Base-by-base conservation (phyloP, 306 rosid species). In the Castanea crenata region DNA sequence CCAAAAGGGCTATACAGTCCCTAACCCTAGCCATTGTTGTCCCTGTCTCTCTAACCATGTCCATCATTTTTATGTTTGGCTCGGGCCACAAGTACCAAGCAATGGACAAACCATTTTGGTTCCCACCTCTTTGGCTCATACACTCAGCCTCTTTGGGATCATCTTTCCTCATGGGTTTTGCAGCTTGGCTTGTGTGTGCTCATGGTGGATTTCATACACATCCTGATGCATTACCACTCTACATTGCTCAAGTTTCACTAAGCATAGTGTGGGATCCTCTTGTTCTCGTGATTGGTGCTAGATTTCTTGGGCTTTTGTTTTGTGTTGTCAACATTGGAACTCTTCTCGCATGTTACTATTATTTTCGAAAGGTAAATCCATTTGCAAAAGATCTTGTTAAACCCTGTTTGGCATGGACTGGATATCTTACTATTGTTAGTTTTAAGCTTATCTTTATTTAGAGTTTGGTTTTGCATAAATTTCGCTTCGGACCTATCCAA, bases 181-280 rank as follows among this genome's bases (percentile, higher is more conserved):
- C 94, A 0, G 83, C 92, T 0, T 93, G 98, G 98, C 88, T 91
- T 0, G 88, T 91, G 4, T 93, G 98, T 97, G 94, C 92, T 0
- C 93, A 93, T 51, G 92, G 98, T 3, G 97, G 94, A 11, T 88
- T 91, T 20, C 83, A 82, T 57, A 57, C 62, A 0, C 79, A 84
- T 2, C 19, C 89, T 2, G 85, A 86, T 65, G 86, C 94, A 0
- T 14, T 90, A 63, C 79, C 82, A 5, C 85, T 90, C 2, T 91
- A 87, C 74, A 23, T 87, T 11, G 78, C 90, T 9, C 97, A 88
- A 19, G 14, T 88, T 0, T 75, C 85, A 0, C 38, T 90, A 0
- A 82, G 90, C 89, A 54, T 91, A 1, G 83, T 81, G 38, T 93
- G 98, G 97, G 83, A 76, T 55, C 97, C 98, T 0, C 67, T 90